Base-by-base conservation (phyloP, 2,329 filamentous ascomycete genomes). In the Pseudovirgaria hyperparasitica region DNA sequence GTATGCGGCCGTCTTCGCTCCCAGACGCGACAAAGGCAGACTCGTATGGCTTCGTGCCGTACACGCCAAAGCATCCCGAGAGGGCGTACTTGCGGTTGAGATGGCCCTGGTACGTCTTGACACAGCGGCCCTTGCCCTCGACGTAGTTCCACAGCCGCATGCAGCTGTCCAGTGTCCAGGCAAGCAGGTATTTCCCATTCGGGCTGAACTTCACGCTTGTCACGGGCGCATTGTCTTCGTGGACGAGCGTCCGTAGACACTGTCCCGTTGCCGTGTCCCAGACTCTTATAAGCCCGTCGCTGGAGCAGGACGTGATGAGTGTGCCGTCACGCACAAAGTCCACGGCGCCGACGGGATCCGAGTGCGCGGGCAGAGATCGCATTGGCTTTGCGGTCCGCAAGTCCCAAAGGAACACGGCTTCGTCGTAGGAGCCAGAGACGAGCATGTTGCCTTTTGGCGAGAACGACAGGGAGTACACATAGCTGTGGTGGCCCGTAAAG, bases 381-480 rank as follows among this genome's bases (percentile, higher is more conserved):
- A 98, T 93, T 18, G 90, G 64, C 13, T 78, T 67, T 1, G 84
- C 86, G 0, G 84, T 82, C 9, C 90, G 70, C 9, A 96, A 82
- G 52, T 98, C 90, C 90, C 90, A 98, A 5, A 98, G 58, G 38
- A 93, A 94, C 0, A 98, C 84, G 4, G 90, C 90, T 60, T 98
- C 90, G 41, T 98, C 90, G 55, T 94, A 96, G 37, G 82, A 92
- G 9, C 90, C 90, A 39, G 82, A 92, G 10, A 86, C 90, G 18
- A 98, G 70, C 48, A 96, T 93, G 48, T 98, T 98, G 14, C 90
- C 90, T 53, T 94, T 96, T 2, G 90, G 90, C n/a, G 82, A 87
- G 54, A 96, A 96, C 5, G 86, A 85, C 18, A 98, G 64, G 26
- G 79, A 84, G 56, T 92, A 93, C 17, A 98, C 77, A 54, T 96